phyloP scores from a whole-genome alignment of 306 rosid species.

The Benincasa hispida region DNA sequence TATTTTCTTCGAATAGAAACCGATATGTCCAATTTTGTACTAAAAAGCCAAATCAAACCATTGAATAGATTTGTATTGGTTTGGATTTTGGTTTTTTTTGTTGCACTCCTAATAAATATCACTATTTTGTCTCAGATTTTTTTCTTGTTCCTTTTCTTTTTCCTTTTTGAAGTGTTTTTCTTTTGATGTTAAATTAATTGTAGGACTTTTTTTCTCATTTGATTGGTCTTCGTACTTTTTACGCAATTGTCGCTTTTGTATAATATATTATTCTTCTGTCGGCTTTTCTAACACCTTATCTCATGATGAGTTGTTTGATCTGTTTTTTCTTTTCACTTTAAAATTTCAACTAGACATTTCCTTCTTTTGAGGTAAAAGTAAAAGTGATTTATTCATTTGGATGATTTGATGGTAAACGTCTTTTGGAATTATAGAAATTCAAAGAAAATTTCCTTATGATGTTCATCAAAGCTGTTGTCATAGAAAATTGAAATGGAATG shows the following conservation, averaged over 20 bases:
- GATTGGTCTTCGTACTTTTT: neutral
- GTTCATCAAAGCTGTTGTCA: neutral
- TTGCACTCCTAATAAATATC: too few species aligned
- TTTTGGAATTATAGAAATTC: neutral
- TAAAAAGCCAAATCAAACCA: too few species aligned
- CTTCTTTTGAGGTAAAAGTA: neutral
- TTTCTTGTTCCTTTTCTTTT: neutral
- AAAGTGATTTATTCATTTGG: neutral
- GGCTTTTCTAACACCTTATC: neutral
- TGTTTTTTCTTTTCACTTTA: neutral
- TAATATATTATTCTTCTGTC: neutral
- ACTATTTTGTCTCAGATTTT: neutral
- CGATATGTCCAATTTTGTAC: too few species aligned
- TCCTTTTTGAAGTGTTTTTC: neutral
- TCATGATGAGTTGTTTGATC: neutral
- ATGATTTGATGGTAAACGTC: neutral
- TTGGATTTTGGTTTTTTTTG: too few species aligned
- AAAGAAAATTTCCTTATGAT: neutral
- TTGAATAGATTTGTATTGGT: too few species aligned
- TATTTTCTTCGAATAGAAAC: too few species aligned
- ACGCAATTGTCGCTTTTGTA: slow-evolving; percentile 1
- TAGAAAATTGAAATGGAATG: neutral
- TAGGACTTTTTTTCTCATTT: neutral
- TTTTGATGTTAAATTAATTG: neutral
- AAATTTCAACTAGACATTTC: neutral